phyloP scores from a whole-genome alignment of 768 basidiomycete genomes.

The Lentinula boryana region DNA sequence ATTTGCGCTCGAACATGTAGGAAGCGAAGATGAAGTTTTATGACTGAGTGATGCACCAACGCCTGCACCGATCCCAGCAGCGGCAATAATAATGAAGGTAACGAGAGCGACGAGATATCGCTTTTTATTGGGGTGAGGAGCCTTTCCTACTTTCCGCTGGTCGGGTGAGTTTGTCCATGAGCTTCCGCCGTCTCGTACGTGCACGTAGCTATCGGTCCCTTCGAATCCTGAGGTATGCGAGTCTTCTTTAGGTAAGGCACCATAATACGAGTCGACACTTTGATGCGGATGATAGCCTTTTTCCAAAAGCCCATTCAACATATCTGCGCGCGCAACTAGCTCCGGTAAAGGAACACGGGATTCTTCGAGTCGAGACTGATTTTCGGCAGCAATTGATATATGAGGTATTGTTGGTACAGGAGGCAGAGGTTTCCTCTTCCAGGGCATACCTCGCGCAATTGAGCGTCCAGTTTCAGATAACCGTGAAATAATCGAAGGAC shows the following conservation, averaged over 20 bases:
- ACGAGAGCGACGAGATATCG: conserved; percentile 20
- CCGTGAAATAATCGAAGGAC: conserved; percentile 46
- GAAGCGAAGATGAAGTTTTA: conserved; percentile 12
- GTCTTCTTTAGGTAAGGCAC: conserved; percentile 1
- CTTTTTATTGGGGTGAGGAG: not conserved
- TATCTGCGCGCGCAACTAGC: conserved; percentile 43
- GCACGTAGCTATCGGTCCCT: not conserved
- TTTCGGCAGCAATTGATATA: conserved; percentile 35
- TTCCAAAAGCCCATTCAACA: conserved; percentile 43
- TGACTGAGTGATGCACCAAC: conserved; percentile 36
- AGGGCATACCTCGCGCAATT: conserved; percentile 27
- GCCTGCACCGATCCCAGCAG: conserved; percentile 36
- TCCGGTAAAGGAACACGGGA: conserved; percentile 45
- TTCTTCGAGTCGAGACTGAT: conserved; percentile 37
- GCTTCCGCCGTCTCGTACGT: not conserved
- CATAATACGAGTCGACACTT: conserved; percentile 26
- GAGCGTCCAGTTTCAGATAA: conserved; percentile 34
- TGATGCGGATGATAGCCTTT: conserved; percentile 49
- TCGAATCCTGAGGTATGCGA: not conserved
- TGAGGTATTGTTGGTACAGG: conserved; percentile 50
- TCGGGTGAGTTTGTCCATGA: not conserved
- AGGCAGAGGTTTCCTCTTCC: conserved; percentile 53
- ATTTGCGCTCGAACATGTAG: conserved; percentile 31
- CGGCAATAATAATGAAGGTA: conserved; percentile 27
- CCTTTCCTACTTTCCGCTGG: not conserved